Evolutionary conservation across 1,139 yeast species (phyloP).

Genomic region (Debaryomyces sp.): DNA sequence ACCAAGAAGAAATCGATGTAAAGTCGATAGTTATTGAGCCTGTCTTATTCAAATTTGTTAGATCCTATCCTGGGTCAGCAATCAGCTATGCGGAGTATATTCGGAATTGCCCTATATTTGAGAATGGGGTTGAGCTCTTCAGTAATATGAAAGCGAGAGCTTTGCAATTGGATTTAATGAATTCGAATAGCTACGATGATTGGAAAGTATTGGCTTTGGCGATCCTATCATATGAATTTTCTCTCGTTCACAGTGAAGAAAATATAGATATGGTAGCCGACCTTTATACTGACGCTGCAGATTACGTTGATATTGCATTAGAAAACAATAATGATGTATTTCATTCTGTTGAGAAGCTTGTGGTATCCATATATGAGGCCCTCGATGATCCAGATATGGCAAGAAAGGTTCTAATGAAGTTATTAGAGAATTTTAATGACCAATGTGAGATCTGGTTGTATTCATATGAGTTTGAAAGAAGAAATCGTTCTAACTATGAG

Average conservation of each 20-base stretch:
- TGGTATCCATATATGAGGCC: constrained; percentile 31
- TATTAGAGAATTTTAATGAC: constrained; percentile 29
- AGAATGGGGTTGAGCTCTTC: constrained; percentile 14
- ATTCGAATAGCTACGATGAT: constrained; percentile 27
- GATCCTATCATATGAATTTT: constrained; percentile 23
- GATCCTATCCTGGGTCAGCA: constrained; percentile 26
- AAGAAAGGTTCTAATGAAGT: constrained; percentile 23
- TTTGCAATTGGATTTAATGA: constrained; percentile 20
- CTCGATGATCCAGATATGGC: constrained; percentile 31
- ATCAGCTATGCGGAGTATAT: constrained; percentile 34
- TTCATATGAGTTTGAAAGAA: constrained; percentile 41
- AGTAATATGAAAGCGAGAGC: constrained; percentile 15
- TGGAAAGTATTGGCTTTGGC: constrained; percentile 42
- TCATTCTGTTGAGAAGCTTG: constrained; percentile 47
- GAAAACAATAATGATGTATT: constrained; percentile 31
- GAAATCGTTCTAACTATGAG: constrained; percentile 22
- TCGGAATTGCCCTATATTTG: constrained; percentile 22
- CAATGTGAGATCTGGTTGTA: constrained; percentile 55
- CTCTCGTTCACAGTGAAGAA: constrained; percentile 13
- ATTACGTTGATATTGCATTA: constrained; percentile 25
- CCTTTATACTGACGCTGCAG: constrained; percentile 14
- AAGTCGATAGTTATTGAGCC: constrained; percentile 11
- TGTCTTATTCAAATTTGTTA: constrained; percentile 22
- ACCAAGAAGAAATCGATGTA: constrained; percentile 13
- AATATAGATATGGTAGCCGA: constrained; percentile 11